phyloP scores from a whole-genome alignment of 345 rosid species.

The Citrus australasica region DNA sequence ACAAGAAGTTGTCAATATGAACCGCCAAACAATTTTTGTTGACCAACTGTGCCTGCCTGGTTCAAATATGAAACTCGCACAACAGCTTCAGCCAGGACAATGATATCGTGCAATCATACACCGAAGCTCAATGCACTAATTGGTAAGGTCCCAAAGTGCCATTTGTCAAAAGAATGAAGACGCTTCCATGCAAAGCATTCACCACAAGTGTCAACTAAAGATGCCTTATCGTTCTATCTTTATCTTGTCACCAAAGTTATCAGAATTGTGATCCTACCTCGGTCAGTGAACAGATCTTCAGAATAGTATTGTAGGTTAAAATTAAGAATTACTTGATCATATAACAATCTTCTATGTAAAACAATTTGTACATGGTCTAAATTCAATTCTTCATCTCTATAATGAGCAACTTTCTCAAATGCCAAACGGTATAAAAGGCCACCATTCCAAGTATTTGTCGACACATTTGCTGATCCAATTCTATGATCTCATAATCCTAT shows the following conservation, averaged over 20 bases:
- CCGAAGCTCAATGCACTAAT: neutral
- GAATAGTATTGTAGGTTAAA: neutral
- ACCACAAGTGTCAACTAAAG: neutral
- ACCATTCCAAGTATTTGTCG: neutral
- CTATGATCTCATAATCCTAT: neutral
- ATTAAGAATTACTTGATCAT: neutral
- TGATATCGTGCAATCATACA: neutral
- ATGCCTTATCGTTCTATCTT: neutral
- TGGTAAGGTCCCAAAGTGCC: neutral
- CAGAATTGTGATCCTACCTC: neutral
- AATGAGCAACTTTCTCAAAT: neutral
- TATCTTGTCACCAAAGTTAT: neutral
- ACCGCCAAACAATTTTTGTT: neutral
- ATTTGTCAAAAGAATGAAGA: neutral
- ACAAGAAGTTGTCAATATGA: neutral
- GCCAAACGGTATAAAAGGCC: neutral
- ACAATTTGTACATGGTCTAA: neutral
- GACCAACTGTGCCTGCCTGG: neutral
- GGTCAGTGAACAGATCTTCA: neutral
- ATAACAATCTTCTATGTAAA: neutral
- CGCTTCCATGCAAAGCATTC: neutral
- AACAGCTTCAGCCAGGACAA: neutral
- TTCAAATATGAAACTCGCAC: neutral
- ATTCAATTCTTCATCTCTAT: neutral
- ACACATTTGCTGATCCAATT: neutral